These are phyloP conservation scores for Dioscorea alata DNA, from an alignment of 106 monocot species.

Conservation along the genomic window DNA sequence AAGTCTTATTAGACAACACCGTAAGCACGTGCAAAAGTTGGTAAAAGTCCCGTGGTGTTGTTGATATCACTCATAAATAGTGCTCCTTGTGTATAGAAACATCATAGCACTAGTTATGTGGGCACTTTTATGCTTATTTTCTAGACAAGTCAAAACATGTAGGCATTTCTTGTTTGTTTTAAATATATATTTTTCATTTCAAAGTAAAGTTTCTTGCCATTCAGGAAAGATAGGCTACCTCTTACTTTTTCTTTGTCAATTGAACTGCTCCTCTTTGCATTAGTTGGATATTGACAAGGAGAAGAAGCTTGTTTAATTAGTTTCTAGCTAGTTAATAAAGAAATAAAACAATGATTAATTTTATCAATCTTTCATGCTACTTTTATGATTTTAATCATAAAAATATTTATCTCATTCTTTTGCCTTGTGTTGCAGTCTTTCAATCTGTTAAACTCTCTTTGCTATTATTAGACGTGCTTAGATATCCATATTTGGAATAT, in stretches of 20 bases:
- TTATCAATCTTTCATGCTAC: too few relatives aligned
- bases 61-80: slow-evolving; percentile 18
- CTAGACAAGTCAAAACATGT: slow-evolving; percentile 37
- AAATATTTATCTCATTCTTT: too few relatives aligned
- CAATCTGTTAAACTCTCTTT: too few relatives aligned
- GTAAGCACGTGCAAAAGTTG: too few relatives aligned
- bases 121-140: slow-evolving; percentile 79
- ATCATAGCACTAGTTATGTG: slow-evolving; percentile 53
- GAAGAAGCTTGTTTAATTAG: neutral
- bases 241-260: slow-evolving; percentile 48
- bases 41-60: too few relatives aligned
- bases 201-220: neutral
- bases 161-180: neutral
- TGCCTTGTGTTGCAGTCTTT: too few relatives aligned
- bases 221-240: slow-evolving; percentile 71
- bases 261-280: slow-evolving; percentile 65
- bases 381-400: too few relatives aligned
- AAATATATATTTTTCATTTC: neutral
- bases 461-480: too few relatives aligned
- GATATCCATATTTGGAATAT: too few relatives aligned
- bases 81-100: slow-evolving; percentile 71
- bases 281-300: slow-evolving; percentile 41
- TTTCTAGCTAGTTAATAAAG: too few relatives aligned
- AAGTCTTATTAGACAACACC: too few relatives aligned
- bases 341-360: too few relatives aligned